A percentile compares a stretch with the other conserved stretches of the same genome.
These are phyloP conservation scores for Sarcomyxa edulis DNA, from an alignment of 768 basidiomycete genomes.

Conservation along the genomic window DNA sequence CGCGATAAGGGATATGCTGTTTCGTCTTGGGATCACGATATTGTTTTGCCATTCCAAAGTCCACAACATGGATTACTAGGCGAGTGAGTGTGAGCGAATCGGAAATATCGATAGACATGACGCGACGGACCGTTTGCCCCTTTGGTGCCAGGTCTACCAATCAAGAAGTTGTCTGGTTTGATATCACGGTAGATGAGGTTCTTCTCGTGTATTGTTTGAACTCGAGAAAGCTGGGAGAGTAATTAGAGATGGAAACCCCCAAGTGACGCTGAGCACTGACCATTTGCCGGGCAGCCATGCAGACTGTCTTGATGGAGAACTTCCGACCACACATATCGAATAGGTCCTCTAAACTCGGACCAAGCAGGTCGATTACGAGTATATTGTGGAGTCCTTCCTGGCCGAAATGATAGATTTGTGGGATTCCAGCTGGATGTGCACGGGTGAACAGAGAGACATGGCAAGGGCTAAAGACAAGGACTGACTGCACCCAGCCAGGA, in stretches of 20 bases:
- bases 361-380: conserved; percentile 95
- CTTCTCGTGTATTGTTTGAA: conserved; percentile 98
- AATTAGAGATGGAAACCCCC: conserved; percentile 6
- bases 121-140: conserved; percentile 66
- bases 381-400: conserved; percentile 99
- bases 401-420: conserved; percentile 99
- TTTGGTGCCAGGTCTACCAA: conserved; percentile 92
- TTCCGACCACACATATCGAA: conserved; percentile 99
- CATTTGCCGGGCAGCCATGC: conserved; percentile 99
- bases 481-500: conserved; percentile 85
- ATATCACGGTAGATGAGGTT: conserved; percentile 99
- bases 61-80: conserved; percentile 95
- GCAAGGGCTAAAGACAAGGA: conserved; percentile 17
- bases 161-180: conserved; percentile 98
- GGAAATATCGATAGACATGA: background rate
- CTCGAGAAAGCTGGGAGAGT: conserved; percentile 70
- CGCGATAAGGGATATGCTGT: conserved; percentile 98
- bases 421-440: conserved; percentile 74
- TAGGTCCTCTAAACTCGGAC: conserved; percentile 93
- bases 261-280: conserved; percentile 32
- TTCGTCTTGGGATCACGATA: conserved; percentile 99
- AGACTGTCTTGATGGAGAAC: conserved; percentile 96
- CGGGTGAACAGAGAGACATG: conserved; percentile 10
- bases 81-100: conserved; percentile 39
- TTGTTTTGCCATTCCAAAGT: conserved; percentile 99